These are phyloP conservation scores for Monosporascus sp. DNA, from an alignment of 2,329 filamentous ascomycete species.

Conservation along the genomic window DNA sequence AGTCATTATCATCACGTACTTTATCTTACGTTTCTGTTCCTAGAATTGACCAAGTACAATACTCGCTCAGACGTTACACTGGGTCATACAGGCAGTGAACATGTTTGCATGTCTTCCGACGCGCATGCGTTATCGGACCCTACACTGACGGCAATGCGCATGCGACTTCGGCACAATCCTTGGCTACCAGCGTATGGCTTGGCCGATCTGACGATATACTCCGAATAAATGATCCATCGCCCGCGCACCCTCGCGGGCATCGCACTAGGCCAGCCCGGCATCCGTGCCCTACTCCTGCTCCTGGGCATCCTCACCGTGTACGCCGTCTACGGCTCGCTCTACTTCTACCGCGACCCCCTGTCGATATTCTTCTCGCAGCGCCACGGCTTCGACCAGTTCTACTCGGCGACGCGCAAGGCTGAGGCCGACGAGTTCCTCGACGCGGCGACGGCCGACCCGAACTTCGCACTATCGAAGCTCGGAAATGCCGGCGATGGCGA, in stretches of 20 bases:
- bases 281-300: slow-evolving; percentile 20
- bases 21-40: no score
- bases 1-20: no score
- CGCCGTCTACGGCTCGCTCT: slow-evolving; percentile 21
- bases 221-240: slow-evolving; percentile 1
- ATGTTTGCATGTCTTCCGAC: no score
- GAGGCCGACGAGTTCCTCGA: slow-evolving; percentile 23
- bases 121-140: no score
- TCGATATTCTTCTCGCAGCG: slow-evolving; percentile 27
- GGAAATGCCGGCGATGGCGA: slow-evolving; percentile 18
- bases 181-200: no score
- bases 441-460: slow-evolving; percentile 11
- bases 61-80: no score
- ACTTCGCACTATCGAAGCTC: slow-evolving; percentile 6
- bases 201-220: no score
- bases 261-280: slow-evolving; percentile 17
- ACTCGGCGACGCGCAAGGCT: slow-evolving; percentile 22
- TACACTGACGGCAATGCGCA: no score
- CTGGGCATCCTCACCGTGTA: slow-evolving; percentile 18
- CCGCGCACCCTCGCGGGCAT: slow-evolving; percentile 1
- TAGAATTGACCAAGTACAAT: no score
- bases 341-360: slow-evolving; percentile 27
- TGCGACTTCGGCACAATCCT: no score
- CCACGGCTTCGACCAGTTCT: slow-evolving; percentile 25
- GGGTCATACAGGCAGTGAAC: no score